Conservation (phyloP, 1,284 basidiomycete species). For the Ustanciosporium gigantosporum region DNA sequence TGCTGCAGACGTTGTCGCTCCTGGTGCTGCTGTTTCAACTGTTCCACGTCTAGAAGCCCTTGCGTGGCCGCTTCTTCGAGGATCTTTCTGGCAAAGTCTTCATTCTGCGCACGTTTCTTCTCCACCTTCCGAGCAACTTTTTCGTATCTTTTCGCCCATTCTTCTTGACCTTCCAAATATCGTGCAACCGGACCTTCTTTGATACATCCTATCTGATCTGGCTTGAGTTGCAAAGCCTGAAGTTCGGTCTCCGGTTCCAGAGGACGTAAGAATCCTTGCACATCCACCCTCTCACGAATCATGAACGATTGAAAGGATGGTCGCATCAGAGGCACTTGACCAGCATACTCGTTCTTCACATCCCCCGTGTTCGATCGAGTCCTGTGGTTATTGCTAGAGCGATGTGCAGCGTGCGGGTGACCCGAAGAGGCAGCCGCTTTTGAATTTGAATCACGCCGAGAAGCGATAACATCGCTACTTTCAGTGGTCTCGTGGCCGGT, state of each 20-base stretch:
- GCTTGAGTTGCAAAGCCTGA: slow-evolving; percentile 69
- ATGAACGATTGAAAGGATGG: slow-evolving; percentile 63
- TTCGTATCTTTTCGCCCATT: slow-evolving; percentile 38
- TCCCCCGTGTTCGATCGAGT: slow-evolving; percentile 14
- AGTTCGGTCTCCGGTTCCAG: slow-evolving; percentile 76
- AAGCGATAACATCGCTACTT: background rate
- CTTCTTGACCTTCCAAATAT: slow-evolving; percentile 36
- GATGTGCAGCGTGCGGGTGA: background rate
- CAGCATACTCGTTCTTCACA: slow-evolving; percentile 47
- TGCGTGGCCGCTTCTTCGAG: slow-evolving; percentile 21
- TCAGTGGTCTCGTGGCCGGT: background rate
- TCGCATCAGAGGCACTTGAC: slow-evolving; percentile 54
- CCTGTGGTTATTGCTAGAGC: background rate
- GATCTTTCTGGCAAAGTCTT: slow-evolving; percentile 14
- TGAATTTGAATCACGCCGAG: too few species aligned
- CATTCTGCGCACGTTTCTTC: slow-evolving; percentile 28
- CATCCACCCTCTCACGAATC: slow-evolving; percentile 85
- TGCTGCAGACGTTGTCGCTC: too few species aligned
- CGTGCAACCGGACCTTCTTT: slow-evolving; percentile 62
- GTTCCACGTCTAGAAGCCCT: slow-evolving; percentile 16
- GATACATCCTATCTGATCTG: slow-evolving; percentile 67
- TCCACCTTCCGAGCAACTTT: slow-evolving; percentile 30
- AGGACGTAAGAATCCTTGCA: slow-evolving; percentile 74
- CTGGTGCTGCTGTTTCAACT: slow-evolving; percentile 1
- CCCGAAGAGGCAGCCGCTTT: background rate